Percentiles rank a stretch among this genome's conserved stretches.
Evolutionary conservation across 2,329 filamentous ascomycete genomes (phyloP).

Genomic region (Trichoderma harzianum): DNA sequence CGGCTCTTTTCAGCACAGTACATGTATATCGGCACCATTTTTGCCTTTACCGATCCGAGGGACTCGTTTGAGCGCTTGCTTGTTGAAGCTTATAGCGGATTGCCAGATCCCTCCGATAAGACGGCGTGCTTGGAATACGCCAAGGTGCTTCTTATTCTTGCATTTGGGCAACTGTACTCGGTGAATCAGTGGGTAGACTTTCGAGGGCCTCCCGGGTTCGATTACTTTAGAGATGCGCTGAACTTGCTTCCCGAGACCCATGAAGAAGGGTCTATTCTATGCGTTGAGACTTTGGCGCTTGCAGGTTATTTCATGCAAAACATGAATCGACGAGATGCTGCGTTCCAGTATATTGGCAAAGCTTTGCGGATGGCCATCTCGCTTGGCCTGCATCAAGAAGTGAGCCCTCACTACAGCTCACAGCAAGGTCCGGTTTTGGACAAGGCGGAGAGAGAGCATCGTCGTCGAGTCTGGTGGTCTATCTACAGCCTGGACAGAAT

Average conservation of each 20-base stretch:
- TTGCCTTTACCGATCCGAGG: constrained; percentile 47
- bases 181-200: constrained; percentile 53
- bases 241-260: constrained; percentile 53
- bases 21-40: constrained; percentile 56
- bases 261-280: constrained; percentile 51
- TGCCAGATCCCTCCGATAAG: constrained; percentile 40
- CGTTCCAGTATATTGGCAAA: constrained; percentile 52
- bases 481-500: constrained; percentile 54
- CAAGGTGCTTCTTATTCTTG: constrained; percentile 50
- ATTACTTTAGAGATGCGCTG: constrained; percentile 51
- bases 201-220: constrained; percentile 53
- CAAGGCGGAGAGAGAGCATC: constrained; percentile 43
- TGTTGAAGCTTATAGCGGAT: constrained; percentile 40
- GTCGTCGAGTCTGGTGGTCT: constrained; percentile 54
- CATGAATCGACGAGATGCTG: constrained; percentile 52
- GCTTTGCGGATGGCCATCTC: constrained; percentile 57
- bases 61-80: constrained; percentile 45
- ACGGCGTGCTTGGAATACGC: constrained; percentile 49
- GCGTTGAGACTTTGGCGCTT: constrained; percentile 53
- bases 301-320: constrained; percentile 57
- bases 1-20: constrained; percentile 51
- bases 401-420: constrained; percentile 40
- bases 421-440: constrained; percentile 32
- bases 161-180: constrained; percentile 55
- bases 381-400: constrained; percentile 54